Base-by-base conservation (phyloP, 108 stramenopile genomes). In the Pseudonitzschia multistriata region DNA sequence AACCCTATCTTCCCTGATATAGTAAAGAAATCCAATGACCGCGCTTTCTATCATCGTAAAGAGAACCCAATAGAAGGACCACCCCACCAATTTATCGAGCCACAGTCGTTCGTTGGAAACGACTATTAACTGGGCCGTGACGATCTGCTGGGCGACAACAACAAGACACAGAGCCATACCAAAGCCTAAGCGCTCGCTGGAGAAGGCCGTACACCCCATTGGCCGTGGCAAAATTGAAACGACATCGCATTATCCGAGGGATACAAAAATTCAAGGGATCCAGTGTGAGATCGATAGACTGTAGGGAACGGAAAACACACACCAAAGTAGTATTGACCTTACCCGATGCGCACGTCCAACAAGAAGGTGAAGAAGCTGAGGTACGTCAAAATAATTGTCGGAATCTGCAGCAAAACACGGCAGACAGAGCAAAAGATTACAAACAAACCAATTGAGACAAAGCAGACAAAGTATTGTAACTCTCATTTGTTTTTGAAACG, bases 61-160 rank as follows among this genome's bases (percentile, higher is more conserved):
- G 7, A 74, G 19, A 4, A 74, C 73, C 73, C 73, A 74, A 42
- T 74, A 74, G 52, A 74, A 74, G 55, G 62, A 63, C 65, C 55
- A 66, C 5, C 56, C 56, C 24, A 74, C 56, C 14, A 55, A 66
- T 27, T 47, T 66, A 25, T 59, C 73, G 19, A 70, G 24, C 75
- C 75, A 76, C 17, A 76, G 36, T 15, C 30, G 10, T 22, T 60
- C 52, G 33, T 76, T 47, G 5, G 62, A 65, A 7, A 70, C 29
- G 4, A 63, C 63, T 21, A 71, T 31, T n/a, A 66, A 56, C 3
- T 24, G 49, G 28, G n/a, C 15, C 19, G 75, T 76, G 3, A 71
- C 52, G 15, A 76, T 76, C 30, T 71, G 69, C 25, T 76, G 75
- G 29, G 75, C 75, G 10, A 71, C 75, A 25, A 76, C 45, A 15